phyloP scores from a whole-genome alignment of 2,329 filamentous ascomycete genomes.

The Fusarium gaditjirri region DNA sequence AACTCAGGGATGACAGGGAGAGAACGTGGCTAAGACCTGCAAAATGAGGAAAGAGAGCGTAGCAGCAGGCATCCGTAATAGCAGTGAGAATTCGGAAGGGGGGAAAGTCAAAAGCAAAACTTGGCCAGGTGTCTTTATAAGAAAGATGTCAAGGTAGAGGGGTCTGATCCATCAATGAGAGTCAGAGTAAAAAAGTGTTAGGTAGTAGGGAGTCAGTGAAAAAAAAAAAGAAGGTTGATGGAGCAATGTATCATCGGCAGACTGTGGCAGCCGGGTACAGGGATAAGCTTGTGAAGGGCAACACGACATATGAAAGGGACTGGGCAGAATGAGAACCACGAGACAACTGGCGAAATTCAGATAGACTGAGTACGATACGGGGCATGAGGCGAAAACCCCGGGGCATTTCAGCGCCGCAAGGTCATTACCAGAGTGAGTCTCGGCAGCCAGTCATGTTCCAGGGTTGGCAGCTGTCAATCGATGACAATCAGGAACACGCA shows the following conservation, averaged over 20 bases:
- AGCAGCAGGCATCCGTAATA: constrained; percentile 1
- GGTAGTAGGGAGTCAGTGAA: constrained; percentile 9
- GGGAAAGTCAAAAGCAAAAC: constrained; percentile 37
- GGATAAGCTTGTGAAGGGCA: constrained; percentile 37
- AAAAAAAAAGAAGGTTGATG: constrained; percentile 22
- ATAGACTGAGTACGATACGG: constrained; percentile 22
- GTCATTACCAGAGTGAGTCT: constrained; percentile 5
- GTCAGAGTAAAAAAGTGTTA: constrained; percentile 6
- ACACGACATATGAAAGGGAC: constrained; percentile 30
- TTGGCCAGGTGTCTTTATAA: constrained; percentile 27
- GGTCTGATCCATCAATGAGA: constrained; percentile 14
- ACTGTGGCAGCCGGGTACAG: constrained; percentile 18
- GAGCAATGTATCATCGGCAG: constrained; percentile 26
- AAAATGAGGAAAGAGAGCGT: constrained; percentile 31
- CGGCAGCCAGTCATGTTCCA: constrained; percentile 21
- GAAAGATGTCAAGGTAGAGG: constrained; percentile 12
- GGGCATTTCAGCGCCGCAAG: constrained; percentile 21
- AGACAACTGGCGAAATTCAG: constrained; percentile 19
- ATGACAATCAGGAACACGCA: constrained; percentile 17
- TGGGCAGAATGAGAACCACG: constrained; percentile 22
- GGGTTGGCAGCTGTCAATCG: not conserved
- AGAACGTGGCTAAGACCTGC: constrained; percentile 26
- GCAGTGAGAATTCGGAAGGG: constrained; percentile 11
- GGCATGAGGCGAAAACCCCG: constrained; percentile 23
- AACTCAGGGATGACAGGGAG: constrained; percentile 17